Conservation (phyloP, 257 asterid genomes). For the Solanum sejunctum region DNA sequence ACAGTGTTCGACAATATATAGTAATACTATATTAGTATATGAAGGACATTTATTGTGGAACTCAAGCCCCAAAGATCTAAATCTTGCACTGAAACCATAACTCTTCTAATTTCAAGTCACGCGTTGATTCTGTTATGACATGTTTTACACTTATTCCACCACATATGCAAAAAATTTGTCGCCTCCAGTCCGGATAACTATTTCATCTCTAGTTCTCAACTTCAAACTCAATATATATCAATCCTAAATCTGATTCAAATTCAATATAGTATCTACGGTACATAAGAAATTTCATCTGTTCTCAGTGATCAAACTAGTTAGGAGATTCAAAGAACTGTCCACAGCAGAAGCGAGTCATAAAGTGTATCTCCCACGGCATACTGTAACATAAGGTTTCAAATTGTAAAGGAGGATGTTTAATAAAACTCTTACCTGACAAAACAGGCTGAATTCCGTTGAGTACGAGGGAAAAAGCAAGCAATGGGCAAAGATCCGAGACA, state of each 20-base stretch:
- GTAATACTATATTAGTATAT: not conserved
- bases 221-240: not conserved
- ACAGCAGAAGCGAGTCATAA: not conserved
- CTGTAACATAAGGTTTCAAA: not conserved
- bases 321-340: not conserved
- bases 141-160: not conserved
- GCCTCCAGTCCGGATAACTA: not conserved
- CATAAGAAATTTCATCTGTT: not conserved
- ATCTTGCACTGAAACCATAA: not conserved
- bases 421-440: constrained; percentile 8
- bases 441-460: constrained; percentile 24
- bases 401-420: not conserved
- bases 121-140: not conserved
- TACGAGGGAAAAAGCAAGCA: constrained; percentile 9
- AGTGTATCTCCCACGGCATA: not conserved
- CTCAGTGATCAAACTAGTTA: not conserved
- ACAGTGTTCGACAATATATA: not conserved
- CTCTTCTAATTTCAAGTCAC: not conserved
- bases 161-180: not conserved
- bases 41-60: not conserved
- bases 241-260: not conserved
- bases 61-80: not conserved
- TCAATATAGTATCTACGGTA: not conserved
- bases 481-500: constrained; percentile 18
- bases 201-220: not conserved